Conservation (phyloP, 73 alveolate species). For the Urostyla sp. region DNA sequence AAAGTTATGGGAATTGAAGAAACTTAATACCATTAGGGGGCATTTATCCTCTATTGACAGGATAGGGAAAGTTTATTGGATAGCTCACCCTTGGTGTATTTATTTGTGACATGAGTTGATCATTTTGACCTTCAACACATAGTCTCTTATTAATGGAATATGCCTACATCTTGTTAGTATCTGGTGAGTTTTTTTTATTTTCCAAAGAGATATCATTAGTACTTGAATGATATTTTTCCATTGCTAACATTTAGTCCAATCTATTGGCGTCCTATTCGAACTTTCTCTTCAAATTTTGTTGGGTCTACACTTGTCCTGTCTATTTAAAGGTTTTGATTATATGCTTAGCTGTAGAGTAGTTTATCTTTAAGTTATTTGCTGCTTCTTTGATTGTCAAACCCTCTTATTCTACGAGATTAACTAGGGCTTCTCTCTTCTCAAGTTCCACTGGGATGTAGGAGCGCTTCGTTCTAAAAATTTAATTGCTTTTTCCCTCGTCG, state of each 20-base stretch:
- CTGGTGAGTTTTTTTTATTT: no score
- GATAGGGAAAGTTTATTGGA: no score
- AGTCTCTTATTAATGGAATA: no score
- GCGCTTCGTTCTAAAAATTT: slow-evolving; percentile 53
- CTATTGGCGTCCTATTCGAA: slow-evolving; percentile 17
- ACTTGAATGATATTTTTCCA: neutral
- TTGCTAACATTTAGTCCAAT: neutral
- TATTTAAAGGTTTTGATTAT: slow-evolving; percentile 62
- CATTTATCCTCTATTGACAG: no score
- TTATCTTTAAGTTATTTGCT: slow-evolving; percentile 57
- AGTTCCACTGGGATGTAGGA: slow-evolving; percentile 65
- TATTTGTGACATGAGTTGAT: neutral
- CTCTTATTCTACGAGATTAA: slow-evolving; percentile 62
- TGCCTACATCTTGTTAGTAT: no score
- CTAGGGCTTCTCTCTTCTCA: slow-evolving; percentile 53
- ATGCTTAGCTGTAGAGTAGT: slow-evolving; percentile 74
- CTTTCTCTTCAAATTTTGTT: slow-evolving; percentile 47
- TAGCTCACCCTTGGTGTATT: no score
- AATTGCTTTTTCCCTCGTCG: no score
- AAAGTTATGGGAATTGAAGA: no score
- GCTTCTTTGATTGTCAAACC: slow-evolving; percentile 75
- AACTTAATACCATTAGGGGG: no score
- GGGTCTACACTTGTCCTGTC: slow-evolving; percentile 65
- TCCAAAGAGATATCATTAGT: no score
- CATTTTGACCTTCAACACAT: no score